Base-by-base conservation (phyloP, 345 rosid genomes). In the Dovyalis caffra region DNA sequence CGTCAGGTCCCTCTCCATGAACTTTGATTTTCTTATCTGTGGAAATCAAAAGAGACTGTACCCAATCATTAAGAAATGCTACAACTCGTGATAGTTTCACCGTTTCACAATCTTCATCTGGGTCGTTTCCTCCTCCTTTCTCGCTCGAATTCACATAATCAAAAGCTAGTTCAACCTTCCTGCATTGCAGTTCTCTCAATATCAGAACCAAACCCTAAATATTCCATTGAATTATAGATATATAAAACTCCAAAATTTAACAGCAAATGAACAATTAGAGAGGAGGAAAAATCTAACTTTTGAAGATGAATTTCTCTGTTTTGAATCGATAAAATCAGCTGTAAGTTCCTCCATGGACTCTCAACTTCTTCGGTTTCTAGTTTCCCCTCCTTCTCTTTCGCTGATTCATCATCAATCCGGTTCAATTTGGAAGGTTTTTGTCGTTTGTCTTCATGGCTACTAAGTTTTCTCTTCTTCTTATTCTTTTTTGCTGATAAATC, bases 1-100 rank as follows among this genome's bases (percentile, higher is more conserved):
- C n/a, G n/a, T n/a, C n/a, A n/a, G n/a, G n/a, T 28, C 72, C 78
- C 43, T 53, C 85, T 57, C 69, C 80, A 63, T 77, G 76, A 28
- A 65, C 65, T 53, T 77, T 74, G 72, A 56, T 69, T 65, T 85
- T 88, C 82, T 86, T 87, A 63, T 88, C 85, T 0, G 80, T 64
- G 0, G 87, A 80, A 69, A 88, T 76, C 80, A 95, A 84, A 72
- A 88, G 66, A 0, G 92, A 82, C 74, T 90, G 96, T 26, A 90
- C 84, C 98, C 98, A 95, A 26, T 90, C 91, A 47, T 81, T 86
- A 58, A 93, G 93, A 83, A 85, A 93, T 65, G 83, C 81, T 64
- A 95, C 28, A 60, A 89, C 77, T 20, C 89, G 88, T 0, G 96
- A 81, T 37, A 80, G 66, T 68, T 87, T 84, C 77, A 93, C 97